Evolutionary conservation across 73 alveolate genomes (phyloP), one percentile per base, ranked within the genome.

Genomic region (Tetrahymena elliotti): DNA sequence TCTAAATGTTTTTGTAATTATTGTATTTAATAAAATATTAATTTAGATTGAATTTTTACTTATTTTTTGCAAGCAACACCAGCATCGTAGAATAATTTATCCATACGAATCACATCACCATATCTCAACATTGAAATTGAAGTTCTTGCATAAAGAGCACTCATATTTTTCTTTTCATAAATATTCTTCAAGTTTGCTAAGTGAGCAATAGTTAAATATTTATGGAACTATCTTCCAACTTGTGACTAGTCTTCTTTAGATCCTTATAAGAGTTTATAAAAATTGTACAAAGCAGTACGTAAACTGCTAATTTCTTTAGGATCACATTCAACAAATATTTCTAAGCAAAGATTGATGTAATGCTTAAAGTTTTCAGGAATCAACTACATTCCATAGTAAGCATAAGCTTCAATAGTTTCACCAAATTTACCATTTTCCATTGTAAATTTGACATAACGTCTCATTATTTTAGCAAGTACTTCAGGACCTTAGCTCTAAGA

Each of bases 61-160:
- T 68, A 98, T 93, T 98, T 98, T 94, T 98, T 98, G 93, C 99
- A 97, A 31, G 99, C 99, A 94, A 97, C 97, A 83, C 99, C 99
- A 33, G 99, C 99, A 97, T 99, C 99, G 22, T 96, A 96, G 98
- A 98, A 98, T 33, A 99, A 99, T 97, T 98, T 97, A 96, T 99
- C 99, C 88, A 99, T 98, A 97, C 99, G 98, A 94, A 99, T 98
- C 83, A 98, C 98, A 94, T 98, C 99, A 84, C 99, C 98, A 96
- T 98, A 99, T 92, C 99, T 99, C 92, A 99, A 95, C 38, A 99
- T 98, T 4, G 99, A 97, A 84, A 98, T 98, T 84, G 99, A 98
- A 10, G 98, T 96, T 95, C 98, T 97, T 94, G 99, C 97, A 84
- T 96, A 97, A 8, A 99, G 98, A 84, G 97, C 97, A 36, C 97